phyloP scores from a whole-genome alignment of 2,329 filamentous ascomycete species.

The Bipolaris cookei region DNA sequence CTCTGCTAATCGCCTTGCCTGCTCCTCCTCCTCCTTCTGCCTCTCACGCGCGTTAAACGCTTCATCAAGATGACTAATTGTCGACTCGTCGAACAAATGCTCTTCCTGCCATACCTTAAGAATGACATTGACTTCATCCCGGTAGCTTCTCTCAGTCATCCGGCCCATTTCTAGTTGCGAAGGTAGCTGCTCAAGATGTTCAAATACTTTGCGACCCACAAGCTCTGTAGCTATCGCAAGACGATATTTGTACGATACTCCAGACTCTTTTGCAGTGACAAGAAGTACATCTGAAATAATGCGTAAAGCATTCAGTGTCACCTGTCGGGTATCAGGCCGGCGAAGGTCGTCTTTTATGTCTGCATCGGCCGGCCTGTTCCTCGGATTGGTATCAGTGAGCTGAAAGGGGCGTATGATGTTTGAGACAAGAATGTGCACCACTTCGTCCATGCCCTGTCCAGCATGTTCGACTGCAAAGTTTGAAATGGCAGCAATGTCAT shows the following conservation, averaged over 20 bases:
- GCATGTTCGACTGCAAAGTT: constrained; percentile 89
- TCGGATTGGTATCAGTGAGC: constrained; percentile 72
- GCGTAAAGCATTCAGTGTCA: constrained; percentile 69
- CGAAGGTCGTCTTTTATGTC: constrained; percentile 32
- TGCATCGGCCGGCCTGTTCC: constrained; percentile 37
- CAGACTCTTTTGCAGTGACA: constrained; percentile 53
- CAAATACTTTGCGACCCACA: constrained; percentile 72
- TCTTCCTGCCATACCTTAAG: constrained; percentile 45
- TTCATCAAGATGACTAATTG: constrained; percentile 32
- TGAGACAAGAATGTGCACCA: constrained; percentile 84
- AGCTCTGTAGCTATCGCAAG: constrained; percentile 79
- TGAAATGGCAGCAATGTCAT: constrained; percentile 84
- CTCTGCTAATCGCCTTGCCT: constrained; percentile 70
- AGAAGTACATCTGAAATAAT: constrained; percentile 81
- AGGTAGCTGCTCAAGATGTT: constrained; percentile 74
- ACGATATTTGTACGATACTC: constrained; percentile 73
- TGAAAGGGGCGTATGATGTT: constrained; percentile 82
- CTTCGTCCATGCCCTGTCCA: constrained; percentile 82
- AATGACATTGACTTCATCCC: constrained; percentile 42
- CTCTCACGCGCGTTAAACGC: constrained; percentile 44
- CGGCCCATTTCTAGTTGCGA: constrained; percentile 79
- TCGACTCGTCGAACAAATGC: constrained; percentile 41
- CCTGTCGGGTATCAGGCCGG: constrained; percentile 30
- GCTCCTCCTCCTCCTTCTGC: constrained; percentile 61
- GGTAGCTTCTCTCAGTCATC: constrained; percentile 68